Evolutionary conservation across 495 filamentous ascomycete species (phyloP), one percentile per base, ranked within the genome.

Genomic region (Neurospora sp.): DNA sequence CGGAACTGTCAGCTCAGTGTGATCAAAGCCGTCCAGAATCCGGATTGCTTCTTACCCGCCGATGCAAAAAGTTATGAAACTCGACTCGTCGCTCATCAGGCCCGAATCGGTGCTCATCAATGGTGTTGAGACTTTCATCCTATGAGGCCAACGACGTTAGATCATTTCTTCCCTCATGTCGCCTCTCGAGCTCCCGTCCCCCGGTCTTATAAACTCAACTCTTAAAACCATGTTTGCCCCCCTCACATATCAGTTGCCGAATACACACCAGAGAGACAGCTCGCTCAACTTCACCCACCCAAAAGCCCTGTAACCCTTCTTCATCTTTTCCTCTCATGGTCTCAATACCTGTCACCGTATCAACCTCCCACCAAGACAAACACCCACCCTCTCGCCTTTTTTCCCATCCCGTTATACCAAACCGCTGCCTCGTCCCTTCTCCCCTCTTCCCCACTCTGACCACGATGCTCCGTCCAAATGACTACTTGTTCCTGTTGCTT

Each of bases 21-120:
- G 24, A 74, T n/a, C 37, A 38, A 11, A 59, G n/a, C 24, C 5
- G 54, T n/a, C 7, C 38, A 37, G 8, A 48, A 69, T 6, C 43
- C 13, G 71, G 24, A 40, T 37, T 31, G 37, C 28, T 19, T 78
- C 85, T 73, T 79, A 87, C 87, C 75, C 79, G 78, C 39, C 80
- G 85, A 40, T 83, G 78, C 4, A 88, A 76, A 70, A 85, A 89
- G 76, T 89, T 89, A 37, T 83, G 79, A 77, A 88, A 88, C 71
- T 89, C 86, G 79, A 86, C 85, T 4, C 77, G 38, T 71, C 78
- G 42, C 80, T 85, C 77, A 83, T 80, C 73, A 74, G 72, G 38
- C 13, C 79, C 69, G 42, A 81, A 80, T 34, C 77, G 73, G 78
- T 88, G 86, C 71, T 87, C 83, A 72, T 88, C 87, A 37, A 81